Evolutionary conservation across 176 grass and related monocot genomes (phyloP).

Genomic region (barley (Hordeum vulgare)): MorexV3_pseudomolecules_assembly NC_058520.1:86280486-86280985

Average conservation of each 20-base stretch:
- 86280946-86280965: neutral
- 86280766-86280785: too few species aligned
- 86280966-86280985: neutral
- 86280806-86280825: neutral
- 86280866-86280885: neutral
- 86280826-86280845: neutral
- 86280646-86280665: neutral
- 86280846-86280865: neutral
- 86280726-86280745: neutral
- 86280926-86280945: too few species aligned
- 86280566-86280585: neutral
- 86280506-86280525: neutral
- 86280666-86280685: neutral
- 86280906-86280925: neutral
- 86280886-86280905: neutral
- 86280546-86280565: neutral
- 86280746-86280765: too few species aligned
- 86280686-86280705: too few species aligned
- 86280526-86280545: neutral
- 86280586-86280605: neutral
- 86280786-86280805: neutral
- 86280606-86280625: neutral
- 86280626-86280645: neutral
- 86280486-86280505: neutral
- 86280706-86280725: too few species aligned